Percentiles rank a stretch among this genome's conserved stretches.
Evolutionary conservation across 345 rosid species (phyloP).

Genomic region (Eucalyptus polybractea): DNA sequence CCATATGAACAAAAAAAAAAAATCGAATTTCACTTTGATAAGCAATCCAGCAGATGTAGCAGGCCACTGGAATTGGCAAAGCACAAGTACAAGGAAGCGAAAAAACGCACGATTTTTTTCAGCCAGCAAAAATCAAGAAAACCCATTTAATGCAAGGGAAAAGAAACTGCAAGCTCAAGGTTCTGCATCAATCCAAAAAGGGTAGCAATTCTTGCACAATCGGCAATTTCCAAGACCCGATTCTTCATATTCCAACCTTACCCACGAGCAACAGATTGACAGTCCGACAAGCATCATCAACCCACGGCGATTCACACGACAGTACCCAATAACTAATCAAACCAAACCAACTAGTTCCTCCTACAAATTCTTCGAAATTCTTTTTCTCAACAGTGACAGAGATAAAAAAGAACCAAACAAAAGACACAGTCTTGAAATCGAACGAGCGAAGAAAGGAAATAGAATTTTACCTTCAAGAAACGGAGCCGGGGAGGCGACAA

Average conservation of each 20-base stretch:
- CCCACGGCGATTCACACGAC: background rate
- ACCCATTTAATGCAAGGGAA: background rate
- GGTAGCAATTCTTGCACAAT: background rate
- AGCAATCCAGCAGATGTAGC: background rate
- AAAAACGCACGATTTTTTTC: background rate
- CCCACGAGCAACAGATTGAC: background rate
- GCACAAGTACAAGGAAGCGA: background rate
- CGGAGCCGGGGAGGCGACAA: background rate
- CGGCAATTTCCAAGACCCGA: background rate
- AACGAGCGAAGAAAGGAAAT: background rate
- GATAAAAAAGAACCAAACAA: background rate
- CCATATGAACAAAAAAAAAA: background rate
- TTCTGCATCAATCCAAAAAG: background rate
- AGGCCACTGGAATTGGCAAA: background rate
- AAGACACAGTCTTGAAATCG: background rate
- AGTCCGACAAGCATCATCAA: background rate
- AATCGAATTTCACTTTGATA: background rate
- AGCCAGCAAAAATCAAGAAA: background rate
- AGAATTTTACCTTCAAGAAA: background rate
- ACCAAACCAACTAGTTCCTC: background rate
- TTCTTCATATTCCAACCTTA: background rate
- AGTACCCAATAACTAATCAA: background rate
- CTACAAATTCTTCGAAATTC: background rate
- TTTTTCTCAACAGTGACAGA: background rate
- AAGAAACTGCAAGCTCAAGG: background rate